phyloP scores from a whole-genome alignment of 768 basidiomycete species.

The Phlebiopsis flavidoalba region DNA sequence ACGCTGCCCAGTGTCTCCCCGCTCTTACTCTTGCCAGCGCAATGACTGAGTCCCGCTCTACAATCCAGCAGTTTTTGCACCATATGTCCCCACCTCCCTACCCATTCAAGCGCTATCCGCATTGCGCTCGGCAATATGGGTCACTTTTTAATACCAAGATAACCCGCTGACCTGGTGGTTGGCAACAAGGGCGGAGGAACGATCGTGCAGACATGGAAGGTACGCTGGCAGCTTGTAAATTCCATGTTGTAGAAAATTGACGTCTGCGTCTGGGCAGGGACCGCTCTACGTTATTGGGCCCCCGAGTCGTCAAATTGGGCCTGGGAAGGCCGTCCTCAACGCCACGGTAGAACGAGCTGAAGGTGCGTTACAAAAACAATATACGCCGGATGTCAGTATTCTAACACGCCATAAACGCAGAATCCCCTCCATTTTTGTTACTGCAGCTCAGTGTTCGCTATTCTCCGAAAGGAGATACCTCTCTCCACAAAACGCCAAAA shows the following conservation, averaged over 20 bases:
- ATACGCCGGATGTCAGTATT: neutral
- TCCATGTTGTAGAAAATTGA: neutral
- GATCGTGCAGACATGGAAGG: conserved; percentile 13
- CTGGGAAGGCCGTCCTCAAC: conserved; percentile 23
- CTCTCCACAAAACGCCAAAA: conserved; percentile 11
- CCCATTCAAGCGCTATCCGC: neutral
- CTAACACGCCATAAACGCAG: conserved; percentile 1
- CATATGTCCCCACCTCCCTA: neutral
- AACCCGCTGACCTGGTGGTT: conserved; percentile 11
- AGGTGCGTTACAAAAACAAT: conserved; percentile 8
- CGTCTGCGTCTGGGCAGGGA: conserved; percentile 7
- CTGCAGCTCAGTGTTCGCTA: conserved; percentile 10
- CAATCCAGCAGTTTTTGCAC: neutral
- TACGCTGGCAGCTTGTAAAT: neutral
- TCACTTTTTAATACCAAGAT: neutral
- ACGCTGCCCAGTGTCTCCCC: too few relatives aligned
- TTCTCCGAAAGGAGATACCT: conserved; percentile 19
- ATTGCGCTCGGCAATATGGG: neutral
- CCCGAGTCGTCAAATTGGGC: conserved; percentile 17
- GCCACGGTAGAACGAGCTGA: conserved; percentile 13
- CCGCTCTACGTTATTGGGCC: conserved; percentile 20
- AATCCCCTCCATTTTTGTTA: conserved; percentile 10
- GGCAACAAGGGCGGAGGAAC: conserved; percentile 6
- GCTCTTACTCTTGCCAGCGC: too few relatives aligned
- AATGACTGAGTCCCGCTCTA: neutral